Evolutionary conservation across 2,329 filamentous ascomycete species (phyloP).

Genomic region (Venturia asperata): DNA sequence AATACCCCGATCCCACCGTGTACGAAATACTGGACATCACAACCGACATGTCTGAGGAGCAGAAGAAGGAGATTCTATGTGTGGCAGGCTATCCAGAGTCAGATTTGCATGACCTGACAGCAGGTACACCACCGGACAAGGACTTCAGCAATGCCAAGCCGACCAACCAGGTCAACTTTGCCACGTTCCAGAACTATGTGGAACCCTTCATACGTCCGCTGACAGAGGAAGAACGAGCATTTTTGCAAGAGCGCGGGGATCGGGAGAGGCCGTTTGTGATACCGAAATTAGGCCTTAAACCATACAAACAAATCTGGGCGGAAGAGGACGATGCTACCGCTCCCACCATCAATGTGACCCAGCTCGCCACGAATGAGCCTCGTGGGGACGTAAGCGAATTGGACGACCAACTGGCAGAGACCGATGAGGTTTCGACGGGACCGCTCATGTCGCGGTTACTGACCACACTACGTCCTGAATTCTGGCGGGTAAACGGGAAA

Average conservation of each 20-base stretch:
- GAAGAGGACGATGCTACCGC: conserved; percentile 82
- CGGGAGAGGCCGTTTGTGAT: conserved; percentile 76
- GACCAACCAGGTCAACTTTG: conserved; percentile 86
- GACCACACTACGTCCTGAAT: conserved; percentile 67
- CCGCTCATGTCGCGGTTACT: conserved; percentile 78
- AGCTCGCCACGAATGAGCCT: conserved; percentile 69
- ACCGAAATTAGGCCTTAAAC: conserved; percentile 73
- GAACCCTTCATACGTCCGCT: conserved; percentile 87
- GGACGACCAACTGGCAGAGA: conserved; percentile 78
- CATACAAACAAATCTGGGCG: conserved; percentile 87
- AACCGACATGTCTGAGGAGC: conserved; percentile 72
- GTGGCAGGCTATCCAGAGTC: conserved; percentile 75
- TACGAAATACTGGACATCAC: conserved; percentile 80
- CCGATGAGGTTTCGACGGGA: conserved; percentile 80
- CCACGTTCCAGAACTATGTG: conserved; percentile 84
- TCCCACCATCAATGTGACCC: conserved; percentile 61
- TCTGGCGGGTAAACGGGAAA: conserved; percentile 42
- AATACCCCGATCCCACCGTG: conserved; percentile 83
- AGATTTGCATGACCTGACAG: conserved; percentile 76
- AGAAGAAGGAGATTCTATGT: conserved; percentile 80
- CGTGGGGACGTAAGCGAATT: conserved; percentile 80
- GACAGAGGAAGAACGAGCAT: conserved; percentile 88
- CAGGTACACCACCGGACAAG: conserved; percentile 82
- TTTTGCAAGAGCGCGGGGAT: conserved; percentile 84
- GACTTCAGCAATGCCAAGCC: conserved; percentile 95